Conservation (phyloP, 1,284 basidiomycete genomes). For the Microbotryum scabiosae region DNA sequence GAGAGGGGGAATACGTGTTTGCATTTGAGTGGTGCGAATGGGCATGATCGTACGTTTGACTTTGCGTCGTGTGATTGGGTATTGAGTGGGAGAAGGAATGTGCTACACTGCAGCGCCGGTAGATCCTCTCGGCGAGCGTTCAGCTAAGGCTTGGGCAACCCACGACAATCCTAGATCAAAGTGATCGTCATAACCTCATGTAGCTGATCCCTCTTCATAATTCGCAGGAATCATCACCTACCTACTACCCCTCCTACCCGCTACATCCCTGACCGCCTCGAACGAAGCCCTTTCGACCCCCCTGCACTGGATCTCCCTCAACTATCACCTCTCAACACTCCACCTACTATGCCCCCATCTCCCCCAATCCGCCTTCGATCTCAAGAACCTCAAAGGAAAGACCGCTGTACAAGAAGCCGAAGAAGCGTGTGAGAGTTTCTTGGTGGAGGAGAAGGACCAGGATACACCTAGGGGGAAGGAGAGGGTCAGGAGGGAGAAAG, state of each 20-base stretch:
- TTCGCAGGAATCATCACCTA: constrained; percentile 29
- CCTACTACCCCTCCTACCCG: constrained; percentile 28
- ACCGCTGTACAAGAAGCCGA: constrained; percentile 34
- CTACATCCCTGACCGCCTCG: constrained; percentile 13
- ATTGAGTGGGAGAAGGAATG: not conserved
- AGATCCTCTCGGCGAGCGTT: not conserved
- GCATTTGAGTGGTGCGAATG: constrained; percentile 37
- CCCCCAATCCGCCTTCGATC: constrained; percentile 18
- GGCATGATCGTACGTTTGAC: constrained; percentile 30
- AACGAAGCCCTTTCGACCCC: constrained; percentile 33
- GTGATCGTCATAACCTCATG: not conserved
- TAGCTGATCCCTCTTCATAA: not conserved
- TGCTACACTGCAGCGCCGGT: not conserved
- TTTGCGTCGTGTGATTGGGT: not conserved
- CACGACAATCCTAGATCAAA: not conserved
- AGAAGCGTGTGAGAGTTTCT: constrained; percentile 24
- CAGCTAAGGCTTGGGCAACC: not conserved
- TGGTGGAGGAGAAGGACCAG: constrained; percentile 14
- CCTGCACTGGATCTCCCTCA: constrained; percentile 34
- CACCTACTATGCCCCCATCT: constrained; percentile 31
- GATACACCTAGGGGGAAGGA: constrained; percentile 16
- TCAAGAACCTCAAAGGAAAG: constrained; percentile 31
- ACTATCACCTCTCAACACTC: constrained; percentile 33
- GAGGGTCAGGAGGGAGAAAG: constrained; percentile 25
- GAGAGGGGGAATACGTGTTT: constrained; percentile 35